These are phyloP conservation scores for Davidsoniella neocaledoniae DNA, from an alignment of 2,329 filamentous ascomycete species.

Conservation along the genomic window DNA sequence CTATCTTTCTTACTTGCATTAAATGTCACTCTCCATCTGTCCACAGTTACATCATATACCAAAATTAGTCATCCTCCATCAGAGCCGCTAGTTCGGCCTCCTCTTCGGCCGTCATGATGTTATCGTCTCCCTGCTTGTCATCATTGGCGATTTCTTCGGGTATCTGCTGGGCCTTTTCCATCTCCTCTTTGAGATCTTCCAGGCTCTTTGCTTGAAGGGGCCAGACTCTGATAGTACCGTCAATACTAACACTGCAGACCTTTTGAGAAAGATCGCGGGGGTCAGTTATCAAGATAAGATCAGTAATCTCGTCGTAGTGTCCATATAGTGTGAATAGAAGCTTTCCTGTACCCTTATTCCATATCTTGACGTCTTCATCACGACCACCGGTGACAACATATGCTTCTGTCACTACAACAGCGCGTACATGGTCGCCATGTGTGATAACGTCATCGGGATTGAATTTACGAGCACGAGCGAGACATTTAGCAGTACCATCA, in stretches of 20 bases:
- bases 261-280: slow-evolving; percentile 22
- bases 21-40: too few species aligned
- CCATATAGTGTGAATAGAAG: slow-evolving; percentile 60
- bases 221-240: slow-evolving; percentile 79
- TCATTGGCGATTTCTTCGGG: slow-evolving; percentile 32
- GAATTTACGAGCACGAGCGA: slow-evolving; percentile 53
- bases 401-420: slow-evolving; percentile 55
- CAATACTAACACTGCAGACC: slow-evolving; percentile 73
- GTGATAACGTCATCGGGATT: slow-evolving; percentile 51
- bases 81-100: slow-evolving; percentile 83
- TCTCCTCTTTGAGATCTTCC: slow-evolving; percentile 31
- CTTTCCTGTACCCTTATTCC: slow-evolving; percentile 59
- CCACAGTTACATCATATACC: neutral
- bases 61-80: slow-evolving; percentile 45
- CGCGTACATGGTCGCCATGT: slow-evolving; percentile 83
- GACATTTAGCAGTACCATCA: slow-evolving; percentile 72
- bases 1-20: too few species aligned
- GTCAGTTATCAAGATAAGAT: slow-evolving; percentile 44
- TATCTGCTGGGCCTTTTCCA: slow-evolving; percentile 32
- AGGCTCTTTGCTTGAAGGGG: slow-evolving; percentile 45
- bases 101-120: slow-evolving; percentile 67
- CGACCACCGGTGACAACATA: slow-evolving; percentile 79
- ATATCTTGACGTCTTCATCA: slow-evolving; percentile 82
- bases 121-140: slow-evolving; percentile 23
- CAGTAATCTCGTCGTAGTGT: slow-evolving; percentile 88